Base-by-base conservation (phyloP, 1,284 basidiomycete genomes). In the Pterulicium gracile region DNA sequence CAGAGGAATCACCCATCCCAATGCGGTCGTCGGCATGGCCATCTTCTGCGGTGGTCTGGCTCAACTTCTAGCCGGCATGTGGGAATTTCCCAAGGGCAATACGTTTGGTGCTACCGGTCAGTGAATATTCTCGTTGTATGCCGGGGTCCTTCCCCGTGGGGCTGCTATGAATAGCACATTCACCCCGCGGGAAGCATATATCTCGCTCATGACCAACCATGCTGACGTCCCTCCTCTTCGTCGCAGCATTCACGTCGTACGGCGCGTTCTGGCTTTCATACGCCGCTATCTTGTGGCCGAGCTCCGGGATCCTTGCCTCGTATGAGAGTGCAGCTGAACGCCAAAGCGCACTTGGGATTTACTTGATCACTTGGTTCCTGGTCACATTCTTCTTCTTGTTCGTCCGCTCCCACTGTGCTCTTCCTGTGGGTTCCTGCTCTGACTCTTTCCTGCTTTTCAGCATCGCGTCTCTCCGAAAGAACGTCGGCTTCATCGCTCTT, bases 181-280 rank as follows among this genome's bases (percentile, higher is more conserved):
- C 10, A n/a, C n/a, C n/a, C n/a, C 10, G 27, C 27, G 7, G 27
- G 27, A 32, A 32, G 7, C n/a, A 32, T 32, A n/a, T 32, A 32
- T n/a, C n/a, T n/a, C n/a, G n/a, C n/a, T n/a, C n/a, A n/a, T n/a
- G n/a, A n/a, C n/a, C n/a, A n/a, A n/a, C n/a, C n/a, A n/a, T 7
- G n/a, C 27, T 32, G 27, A 32, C 27, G 27, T n/a, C 10, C 7
- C 27, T 32, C n/a, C 10, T 7, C 7, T 32, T 32, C n/a, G 10
- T 32, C 14, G 67, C 74, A 72, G 92, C 88, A 0, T 91, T 92
- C 70, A 69, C 81, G 0, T 81, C 80, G 1, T 93, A 87, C 55
- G 89, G 88, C 48, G 80, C 78, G 1, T 92, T 91, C 70, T 90
- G 88, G 88, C 65, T 89, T 63, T 87, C 84, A 2, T 89, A 78